These are phyloP conservation scores for Hygrophila difformis DNA, from an alignment of 257 asterid genomes.

Conservation along the genomic window DNA sequence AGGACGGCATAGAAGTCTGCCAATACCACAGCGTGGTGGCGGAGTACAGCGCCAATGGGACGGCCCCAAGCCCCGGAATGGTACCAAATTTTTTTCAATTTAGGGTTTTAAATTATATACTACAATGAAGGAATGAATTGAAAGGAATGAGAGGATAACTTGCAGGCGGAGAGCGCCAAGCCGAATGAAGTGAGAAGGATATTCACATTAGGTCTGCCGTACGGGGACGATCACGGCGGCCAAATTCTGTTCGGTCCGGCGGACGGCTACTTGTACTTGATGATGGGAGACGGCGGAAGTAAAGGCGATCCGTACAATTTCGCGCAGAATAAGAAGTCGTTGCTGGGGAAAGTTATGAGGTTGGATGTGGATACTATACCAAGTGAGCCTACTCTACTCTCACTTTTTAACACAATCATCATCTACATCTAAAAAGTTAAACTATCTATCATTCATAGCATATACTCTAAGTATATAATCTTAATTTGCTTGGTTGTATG, in stretches of 20 bases:
- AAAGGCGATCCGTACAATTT: slow-evolving; percentile 75
- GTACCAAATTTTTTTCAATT: slow-evolving; percentile 21
- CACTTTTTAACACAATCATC: too few species aligned
- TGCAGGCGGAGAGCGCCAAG: slow-evolving; percentile 48
- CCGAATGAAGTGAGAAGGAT: slow-evolving; percentile 69
- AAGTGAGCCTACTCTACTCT: slow-evolving; percentile 31
- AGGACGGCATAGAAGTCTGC: slow-evolving; percentile 47
- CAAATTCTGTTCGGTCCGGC: slow-evolving; percentile 83
- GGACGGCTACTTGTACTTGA: slow-evolving; percentile 70
- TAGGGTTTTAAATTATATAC: background rate
- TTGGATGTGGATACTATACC: slow-evolving; percentile 67
- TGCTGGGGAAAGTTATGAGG: slow-evolving; percentile 84
- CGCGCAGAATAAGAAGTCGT: slow-evolving; percentile 79
- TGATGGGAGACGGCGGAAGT: slow-evolving; percentile 90
- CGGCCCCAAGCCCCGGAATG: slow-evolving; percentile 56
- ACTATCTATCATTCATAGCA: too few species aligned
- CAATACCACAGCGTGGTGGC: slow-evolving; percentile 55
- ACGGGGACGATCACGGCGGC: slow-evolving; percentile 61
- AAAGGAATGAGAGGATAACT: background rate
- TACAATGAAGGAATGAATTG: too few species aligned
- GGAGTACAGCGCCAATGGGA: slow-evolving; percentile 74
- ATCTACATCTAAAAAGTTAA: too few species aligned
- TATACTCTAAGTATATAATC: too few species aligned
- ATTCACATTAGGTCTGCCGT: slow-evolving; percentile 81
- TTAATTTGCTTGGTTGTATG: too few species aligned